Evolutionary conservation across 495 filamentous ascomycete genomes (phyloP).

Genomic region (Niebla homalea): DNA sequence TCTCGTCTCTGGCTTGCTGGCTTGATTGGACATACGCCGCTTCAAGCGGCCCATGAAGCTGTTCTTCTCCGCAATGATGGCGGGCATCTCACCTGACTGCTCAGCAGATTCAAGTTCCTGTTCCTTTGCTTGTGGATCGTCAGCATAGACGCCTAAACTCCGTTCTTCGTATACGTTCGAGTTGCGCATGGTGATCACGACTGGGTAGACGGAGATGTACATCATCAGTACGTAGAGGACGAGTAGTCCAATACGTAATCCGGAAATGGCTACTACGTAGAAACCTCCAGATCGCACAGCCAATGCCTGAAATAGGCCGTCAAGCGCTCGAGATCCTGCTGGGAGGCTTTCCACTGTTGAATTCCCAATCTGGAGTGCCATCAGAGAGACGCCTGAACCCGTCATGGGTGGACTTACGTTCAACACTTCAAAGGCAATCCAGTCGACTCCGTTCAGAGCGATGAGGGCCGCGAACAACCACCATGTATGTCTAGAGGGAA

Average conservation of each 20-base stretch:
- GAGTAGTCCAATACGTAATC: conserved; percentile 58
- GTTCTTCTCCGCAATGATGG: conserved; percentile 7
- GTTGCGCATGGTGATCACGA: conserved; percentile 45
- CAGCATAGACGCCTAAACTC: conserved; percentile 50
- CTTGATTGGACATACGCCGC: conserved; percentile 11
- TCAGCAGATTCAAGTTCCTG: conserved; percentile 11
- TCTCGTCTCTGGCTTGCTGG: conserved; percentile 24
- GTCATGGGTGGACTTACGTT: conserved; percentile 25
- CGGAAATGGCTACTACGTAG: conserved; percentile 62
- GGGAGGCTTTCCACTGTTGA: conserved; percentile 43
- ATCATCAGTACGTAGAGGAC: conserved; percentile 87
- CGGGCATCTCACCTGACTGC: no score
- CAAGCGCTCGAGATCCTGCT: conserved; percentile 47
- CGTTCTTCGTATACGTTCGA: conserved; percentile 73
- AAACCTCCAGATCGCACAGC: conserved; percentile 77
- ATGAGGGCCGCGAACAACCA: conserved; percentile 65
- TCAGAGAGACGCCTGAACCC: not conserved
- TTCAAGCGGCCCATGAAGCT: conserved; percentile 13
- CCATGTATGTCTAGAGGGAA: conserved; percentile 64
- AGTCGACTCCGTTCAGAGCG: conserved; percentile 66
- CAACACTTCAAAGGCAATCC: conserved; percentile 67
- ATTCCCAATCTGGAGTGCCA: conserved; percentile 43
- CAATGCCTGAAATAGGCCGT: conserved; percentile 73
- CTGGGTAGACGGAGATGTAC: conserved; percentile 58
- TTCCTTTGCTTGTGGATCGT: conserved; percentile 21